phyloP scores from a whole-genome alignment of 352 stramenopile genomes.

The Globisporangium mamillatum region DNA sequence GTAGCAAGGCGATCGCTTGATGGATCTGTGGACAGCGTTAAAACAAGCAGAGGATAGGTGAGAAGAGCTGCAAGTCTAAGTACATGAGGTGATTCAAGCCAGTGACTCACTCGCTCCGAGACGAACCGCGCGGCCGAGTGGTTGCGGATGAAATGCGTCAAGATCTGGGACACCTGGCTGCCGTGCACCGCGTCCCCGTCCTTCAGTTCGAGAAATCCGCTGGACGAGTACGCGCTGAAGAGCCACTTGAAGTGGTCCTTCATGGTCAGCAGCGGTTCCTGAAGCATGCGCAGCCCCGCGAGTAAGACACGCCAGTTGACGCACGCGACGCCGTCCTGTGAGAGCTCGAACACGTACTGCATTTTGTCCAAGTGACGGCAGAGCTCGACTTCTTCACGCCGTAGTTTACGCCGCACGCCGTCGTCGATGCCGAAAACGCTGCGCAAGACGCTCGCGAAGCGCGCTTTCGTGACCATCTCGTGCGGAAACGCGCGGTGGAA shows the following conservation, averaged over 20 bases:
- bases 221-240: conserved; percentile 55
- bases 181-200: conserved; percentile 30
- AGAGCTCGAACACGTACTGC: conserved; percentile 62
- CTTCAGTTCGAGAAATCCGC: conserved; percentile 46
- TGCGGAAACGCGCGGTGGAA: conserved; percentile 73
- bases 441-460: conserved; percentile 65
- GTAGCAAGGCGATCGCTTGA: conserved; percentile 41
- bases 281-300: conserved; percentile 51
- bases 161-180: conserved; percentile 42
- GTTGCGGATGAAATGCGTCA: conserved; percentile 52
- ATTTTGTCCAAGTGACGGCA: conserved; percentile 57
- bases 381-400: conserved; percentile 28
- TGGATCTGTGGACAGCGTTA: conserved; percentile 29
- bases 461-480: conserved; percentile 60
- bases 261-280: conserved; percentile 50
- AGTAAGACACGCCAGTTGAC: conserved; percentile 74
- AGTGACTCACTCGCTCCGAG: conserved; percentile 42
- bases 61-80: not conserved
- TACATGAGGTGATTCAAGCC: not conserved
- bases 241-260: conserved; percentile 55
- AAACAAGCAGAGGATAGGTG: not conserved
- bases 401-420: conserved; percentile 21
- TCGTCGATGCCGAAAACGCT: conserved; percentile 43
- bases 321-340: conserved; percentile 40
- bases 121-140: conserved; percentile 47